Percentiles rank a stretch among this genome's conserved stretches.
Evolutionary conservation across 148 eudicot species (phyloP).

Genomic region (Rhododendron kiyosumense): DNA sequence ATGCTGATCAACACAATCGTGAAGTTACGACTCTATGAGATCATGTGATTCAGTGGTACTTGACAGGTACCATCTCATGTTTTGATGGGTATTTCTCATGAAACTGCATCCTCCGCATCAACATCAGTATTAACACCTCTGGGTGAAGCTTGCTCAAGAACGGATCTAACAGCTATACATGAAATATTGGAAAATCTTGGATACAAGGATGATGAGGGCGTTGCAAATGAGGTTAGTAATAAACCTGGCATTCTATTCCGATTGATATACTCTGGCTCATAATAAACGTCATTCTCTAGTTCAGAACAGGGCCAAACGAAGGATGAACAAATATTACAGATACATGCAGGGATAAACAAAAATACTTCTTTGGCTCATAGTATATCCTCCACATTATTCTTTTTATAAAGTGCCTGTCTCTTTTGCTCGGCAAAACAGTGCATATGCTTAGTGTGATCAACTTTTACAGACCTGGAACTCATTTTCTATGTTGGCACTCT

Average conservation of each 20-base stretch:
- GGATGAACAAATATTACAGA: neutral
- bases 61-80: slow-evolving; percentile 74
- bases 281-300: neutral
- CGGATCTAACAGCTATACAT: slow-evolving; percentile 69
- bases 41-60: slow-evolving; percentile 11
- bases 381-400: neutral
- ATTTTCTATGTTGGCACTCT: neutral
- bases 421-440: neutral
- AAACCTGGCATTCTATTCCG: slow-evolving; percentile 53
- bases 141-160: slow-evolving; percentile 70
- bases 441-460: neutral
- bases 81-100: slow-evolving; percentile 60
- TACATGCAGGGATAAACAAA: neutral
- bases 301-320: neutral
- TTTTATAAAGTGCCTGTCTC: neutral
- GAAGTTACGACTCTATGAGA: neutral
- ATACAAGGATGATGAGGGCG: slow-evolving; percentile 71
- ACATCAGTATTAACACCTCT: slow-evolving; percentile 50
- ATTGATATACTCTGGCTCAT: neutral
- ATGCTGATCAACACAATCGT: neutral
- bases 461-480: neutral
- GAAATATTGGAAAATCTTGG: slow-evolving; percentile 62
- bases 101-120: slow-evolving; percentile 43
- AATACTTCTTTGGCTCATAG: neutral
- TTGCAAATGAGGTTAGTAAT: slow-evolving; percentile 51